Evolutionary conservation across 2,329 filamentous ascomycete genomes (phyloP).

Genomic region (Macroventuria anomochaeta): DNA sequence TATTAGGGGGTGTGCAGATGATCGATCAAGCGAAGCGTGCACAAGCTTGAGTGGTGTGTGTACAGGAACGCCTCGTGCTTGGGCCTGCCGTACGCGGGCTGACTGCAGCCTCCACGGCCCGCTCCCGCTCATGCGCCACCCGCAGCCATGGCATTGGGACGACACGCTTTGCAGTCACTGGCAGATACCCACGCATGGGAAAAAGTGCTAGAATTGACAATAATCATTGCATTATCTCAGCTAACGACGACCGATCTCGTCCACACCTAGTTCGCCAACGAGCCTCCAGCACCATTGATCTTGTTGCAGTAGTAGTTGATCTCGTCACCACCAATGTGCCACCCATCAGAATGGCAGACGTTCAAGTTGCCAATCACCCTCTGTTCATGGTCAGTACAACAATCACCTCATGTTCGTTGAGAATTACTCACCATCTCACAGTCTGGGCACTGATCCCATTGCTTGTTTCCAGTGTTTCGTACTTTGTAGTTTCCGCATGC

Average conservation of each 20-base stretch:
- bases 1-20: too few relatives aligned
- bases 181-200: too few relatives aligned
- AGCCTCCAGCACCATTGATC: constrained; percentile 25
- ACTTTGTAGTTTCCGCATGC: constrained; percentile 29
- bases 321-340: constrained; percentile 41
- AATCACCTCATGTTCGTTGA: background rate
- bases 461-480: constrained; percentile 36
- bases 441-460: constrained; percentile 40
- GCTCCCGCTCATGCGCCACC: background rate
- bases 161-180: too few relatives aligned
- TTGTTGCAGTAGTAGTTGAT: constrained; percentile 34
- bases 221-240: background rate
- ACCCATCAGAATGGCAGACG: constrained; percentile 29
- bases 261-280: constrained; percentile 15
- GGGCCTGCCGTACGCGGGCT: background rate
- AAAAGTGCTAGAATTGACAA: background rate
- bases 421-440: constrained; percentile 30
- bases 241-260: background rate
- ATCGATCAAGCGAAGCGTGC: too few relatives aligned
- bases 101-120: background rate
- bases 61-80: too few relatives aligned
- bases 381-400: constrained; percentile 3
- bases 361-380: constrained; percentile 26
- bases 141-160: background rate
- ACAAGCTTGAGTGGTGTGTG: too few relatives aligned